Percentiles rank a stretch among this genome's conserved stretches.
Evolutionary conservation across 169 alveolate species (phyloP).

Genomic region (Cryptosporidium parvum): DNA sequence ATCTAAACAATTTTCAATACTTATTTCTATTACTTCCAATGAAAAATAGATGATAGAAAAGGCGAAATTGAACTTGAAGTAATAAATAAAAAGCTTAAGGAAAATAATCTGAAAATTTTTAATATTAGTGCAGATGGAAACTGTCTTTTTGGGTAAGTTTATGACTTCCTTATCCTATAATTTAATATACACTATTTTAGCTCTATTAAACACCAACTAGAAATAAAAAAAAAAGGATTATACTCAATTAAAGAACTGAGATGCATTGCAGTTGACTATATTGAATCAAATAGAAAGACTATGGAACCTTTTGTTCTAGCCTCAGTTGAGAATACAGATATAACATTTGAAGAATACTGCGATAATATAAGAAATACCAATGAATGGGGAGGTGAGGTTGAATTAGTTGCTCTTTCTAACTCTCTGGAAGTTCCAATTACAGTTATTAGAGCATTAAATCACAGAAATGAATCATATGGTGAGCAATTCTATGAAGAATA

Average conservation of each 20-base stretch:
- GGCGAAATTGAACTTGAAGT: slow-evolving; percentile 47
- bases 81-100: slow-evolving; percentile 37
- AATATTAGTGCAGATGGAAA: slow-evolving; percentile 51
- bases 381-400: slow-evolving; percentile 75
- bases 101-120: slow-evolving; percentile 2
- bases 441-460: slow-evolving; percentile 38
- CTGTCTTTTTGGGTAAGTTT: slow-evolving; percentile 73
- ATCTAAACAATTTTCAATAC: not conserved
- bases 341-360: slow-evolving; percentile 52
- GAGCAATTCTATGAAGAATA: slow-evolving; percentile 27
- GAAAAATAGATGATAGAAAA: slow-evolving; percentile 18
- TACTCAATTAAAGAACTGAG: slow-evolving; percentile 52
- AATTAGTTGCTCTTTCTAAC: slow-evolving; percentile 55
- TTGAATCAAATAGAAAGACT: slow-evolving; percentile 23
- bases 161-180: not conserved
- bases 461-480: slow-evolving; percentile 68
- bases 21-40: not conserved
- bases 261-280: slow-evolving; percentile 63
- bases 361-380: slow-evolving; percentile 43
- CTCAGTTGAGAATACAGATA: slow-evolving; percentile 21
- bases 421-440: slow-evolving; percentile 45
- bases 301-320: slow-evolving; percentile 71
- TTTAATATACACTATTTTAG: not conserved
- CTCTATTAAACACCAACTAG: slow-evolving; percentile 59
- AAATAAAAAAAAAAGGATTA: slow-evolving; percentile 2